These are phyloP conservation scores for Rubus parviflorus DNA, from an alignment of 306 rosid species.

Conservation along the genomic window DNA sequence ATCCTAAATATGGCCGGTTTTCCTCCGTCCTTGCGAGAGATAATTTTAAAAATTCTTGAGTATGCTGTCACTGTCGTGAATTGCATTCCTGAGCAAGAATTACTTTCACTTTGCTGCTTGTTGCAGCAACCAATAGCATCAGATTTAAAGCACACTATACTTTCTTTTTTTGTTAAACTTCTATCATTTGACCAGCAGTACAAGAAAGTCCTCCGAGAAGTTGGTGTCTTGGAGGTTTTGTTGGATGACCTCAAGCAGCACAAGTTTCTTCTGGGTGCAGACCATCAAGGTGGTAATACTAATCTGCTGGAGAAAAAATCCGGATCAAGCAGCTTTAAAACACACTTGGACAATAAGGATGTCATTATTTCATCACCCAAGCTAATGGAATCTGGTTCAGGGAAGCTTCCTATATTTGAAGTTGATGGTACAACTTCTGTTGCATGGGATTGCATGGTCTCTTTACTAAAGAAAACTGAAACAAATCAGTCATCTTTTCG, in stretches of 20 bases:
- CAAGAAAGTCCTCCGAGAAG: conserved; percentile 98
- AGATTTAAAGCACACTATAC: conserved; percentile 80
- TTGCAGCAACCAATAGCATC: conserved; percentile 95
- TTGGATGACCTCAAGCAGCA: conserved; percentile 92
- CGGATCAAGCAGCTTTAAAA: conserved; percentile 69
- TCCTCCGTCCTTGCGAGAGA: conserved; percentile 83
- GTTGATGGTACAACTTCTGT: conserved; percentile 67
- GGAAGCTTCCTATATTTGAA: conserved; percentile 86
- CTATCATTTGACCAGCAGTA: conserved; percentile 96
- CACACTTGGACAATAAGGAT: conserved; percentile 73
- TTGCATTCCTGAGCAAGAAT: conserved; percentile 98
- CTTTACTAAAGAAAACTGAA: conserved; percentile 91
- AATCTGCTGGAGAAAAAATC: conserved; percentile 60
- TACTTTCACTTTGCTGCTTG: conserved; percentile 97
- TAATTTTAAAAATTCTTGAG: conserved; percentile 94
- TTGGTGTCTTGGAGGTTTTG: conserved; percentile 95
- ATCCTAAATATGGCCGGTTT: conserved; percentile 94
- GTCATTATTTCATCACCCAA: conserved; percentile 83
- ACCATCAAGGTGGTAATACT: conserved; percentile 47
- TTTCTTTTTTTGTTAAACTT: conserved; percentile 90
- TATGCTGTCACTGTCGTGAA: conserved; percentile 99
- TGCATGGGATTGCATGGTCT: conserved; percentile 98
- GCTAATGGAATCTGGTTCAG: conserved; percentile 75
- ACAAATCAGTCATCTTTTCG: conserved; percentile 87
- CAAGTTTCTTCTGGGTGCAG: conserved; percentile 64